phyloP scores from a whole-genome alignment of 2,329 filamentous ascomycete species.

The Pseudohalonectria lignicola region DNA sequence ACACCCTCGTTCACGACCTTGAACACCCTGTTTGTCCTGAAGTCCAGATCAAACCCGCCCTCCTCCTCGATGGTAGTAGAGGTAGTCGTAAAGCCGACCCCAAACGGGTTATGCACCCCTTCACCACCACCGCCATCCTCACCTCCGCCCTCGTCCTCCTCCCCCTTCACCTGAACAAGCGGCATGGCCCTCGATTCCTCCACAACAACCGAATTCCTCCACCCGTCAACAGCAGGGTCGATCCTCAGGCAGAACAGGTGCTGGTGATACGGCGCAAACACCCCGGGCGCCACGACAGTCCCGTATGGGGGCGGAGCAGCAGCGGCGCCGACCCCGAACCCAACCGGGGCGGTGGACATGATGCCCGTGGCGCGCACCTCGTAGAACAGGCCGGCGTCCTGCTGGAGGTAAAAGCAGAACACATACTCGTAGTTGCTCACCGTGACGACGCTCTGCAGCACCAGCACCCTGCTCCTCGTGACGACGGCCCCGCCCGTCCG shows the following conservation, averaged over 20 bases:
- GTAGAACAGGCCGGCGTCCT: slow-evolving; percentile 47
- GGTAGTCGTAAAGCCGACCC: slow-evolving; percentile 30
- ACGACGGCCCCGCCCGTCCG: slow-evolving; percentile 52
- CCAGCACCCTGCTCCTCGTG: slow-evolving; percentile 47
- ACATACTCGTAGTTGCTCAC: slow-evolving; percentile 61
- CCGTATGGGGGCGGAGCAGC: slow-evolving; percentile 35
- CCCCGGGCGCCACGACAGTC: slow-evolving; percentile 52
- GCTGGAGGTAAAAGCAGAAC: slow-evolving; percentile 44
- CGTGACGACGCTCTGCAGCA: slow-evolving; percentile 59
- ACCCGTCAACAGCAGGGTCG: slow-evolving; percentile 52
- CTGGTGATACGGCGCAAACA: slow-evolving; percentile 59
- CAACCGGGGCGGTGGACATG: slow-evolving; percentile 48
- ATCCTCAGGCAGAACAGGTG: slow-evolving; percentile 57
- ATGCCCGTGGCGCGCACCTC: slow-evolving; percentile 59
- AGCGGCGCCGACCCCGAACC: slow-evolving; percentile 33
- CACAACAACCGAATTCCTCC: slow-evolving; percentile 37
- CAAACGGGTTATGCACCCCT: slow-evolving; percentile 35
- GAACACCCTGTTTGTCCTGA: slow-evolving; percentile 33
- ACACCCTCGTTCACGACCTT: slow-evolving; percentile 34
- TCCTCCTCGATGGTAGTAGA: slow-evolving; percentile 30
- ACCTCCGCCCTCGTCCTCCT: too few species aligned
- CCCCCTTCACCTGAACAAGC: neutral
- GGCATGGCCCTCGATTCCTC: slow-evolving; percentile 31
- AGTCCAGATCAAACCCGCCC: slow-evolving; percentile 35
- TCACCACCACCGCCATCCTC: slow-evolving; percentile 10